These are phyloP conservation scores for Xylariales sp. DNA, from an alignment of 2,329 filamentous ascomycete species.

Conservation along the genomic window DNA sequence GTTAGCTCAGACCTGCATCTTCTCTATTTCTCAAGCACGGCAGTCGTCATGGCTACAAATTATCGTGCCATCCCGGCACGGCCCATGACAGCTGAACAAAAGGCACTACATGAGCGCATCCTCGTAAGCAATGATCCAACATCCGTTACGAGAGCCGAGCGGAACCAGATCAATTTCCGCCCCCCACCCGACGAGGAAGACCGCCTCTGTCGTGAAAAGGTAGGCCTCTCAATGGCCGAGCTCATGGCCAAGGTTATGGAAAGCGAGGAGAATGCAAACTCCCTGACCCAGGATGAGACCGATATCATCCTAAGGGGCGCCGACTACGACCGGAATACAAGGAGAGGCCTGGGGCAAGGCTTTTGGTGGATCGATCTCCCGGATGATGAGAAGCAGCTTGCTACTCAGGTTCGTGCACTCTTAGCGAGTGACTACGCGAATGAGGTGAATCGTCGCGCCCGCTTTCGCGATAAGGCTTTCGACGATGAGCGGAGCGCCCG, in stretches of 20 bases:
- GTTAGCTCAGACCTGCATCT: no score
- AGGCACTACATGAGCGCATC: background rate
- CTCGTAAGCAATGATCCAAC: background rate
- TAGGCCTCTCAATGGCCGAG: background rate
- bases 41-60: no score
- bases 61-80: no score
- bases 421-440: background rate
- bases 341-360: no score
- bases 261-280: background rate
- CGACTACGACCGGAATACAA: no score
- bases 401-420: background rate
- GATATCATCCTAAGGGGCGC: background rate
- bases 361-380: background rate
- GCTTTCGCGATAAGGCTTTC: background rate
- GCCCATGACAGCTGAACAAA: no score
- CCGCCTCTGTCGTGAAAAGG: background rate
- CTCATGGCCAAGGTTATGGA: slow-evolving; percentile 1
- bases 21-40: no score
- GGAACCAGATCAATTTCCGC: background rate
- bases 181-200: background rate
- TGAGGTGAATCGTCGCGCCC: background rate
- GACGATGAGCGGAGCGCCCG: background rate
- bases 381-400: background rate
- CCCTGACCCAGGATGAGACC: background rate
- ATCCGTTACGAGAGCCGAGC: background rate